A percentile compares a stretch with the other conserved stretches of the same genome.
Evolutionary conservation across 225 moss, liverwort and hornwort species (phyloP).

Genomic region (Thuidium tamariscinum): DNA sequence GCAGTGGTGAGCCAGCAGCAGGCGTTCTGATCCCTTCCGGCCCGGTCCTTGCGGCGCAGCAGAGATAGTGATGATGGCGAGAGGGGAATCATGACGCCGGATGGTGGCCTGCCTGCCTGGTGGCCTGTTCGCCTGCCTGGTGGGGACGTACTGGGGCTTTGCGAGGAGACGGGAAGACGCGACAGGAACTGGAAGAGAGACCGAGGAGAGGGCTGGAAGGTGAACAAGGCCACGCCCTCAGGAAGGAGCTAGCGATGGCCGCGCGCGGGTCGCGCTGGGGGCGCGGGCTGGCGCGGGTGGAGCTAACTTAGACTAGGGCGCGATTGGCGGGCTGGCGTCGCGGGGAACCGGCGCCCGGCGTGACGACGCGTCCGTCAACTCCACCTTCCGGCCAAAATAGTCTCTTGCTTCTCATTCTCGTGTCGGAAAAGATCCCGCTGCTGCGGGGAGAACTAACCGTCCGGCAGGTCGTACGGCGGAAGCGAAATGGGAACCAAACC

Average conservation of each 20-base stretch:
- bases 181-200: background rate
- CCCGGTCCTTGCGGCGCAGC: background rate
- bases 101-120: background rate
- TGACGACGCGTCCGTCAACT: background rate
- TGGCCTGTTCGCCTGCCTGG: background rate
- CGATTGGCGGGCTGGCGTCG: background rate
- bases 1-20: background rate
- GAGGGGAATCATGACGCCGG: background rate
- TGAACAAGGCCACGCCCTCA: background rate
- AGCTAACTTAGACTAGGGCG: background rate
- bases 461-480: background rate
- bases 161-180: background rate
- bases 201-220: background rate
- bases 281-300: background rate
- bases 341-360: background rate
- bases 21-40: background rate
- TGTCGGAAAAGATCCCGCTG: background rate
- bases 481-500: background rate
- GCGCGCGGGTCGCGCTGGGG: background rate
- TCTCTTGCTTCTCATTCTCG: background rate
- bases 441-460: background rate
- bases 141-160: background rate
- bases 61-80: background rate
- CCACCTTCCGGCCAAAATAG: background rate
- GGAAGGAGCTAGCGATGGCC: background rate